These are phyloP conservation scores for Suillus variegatus DNA, from an alignment of 768 basidiomycete genomes.

Conservation along the genomic window DNA sequence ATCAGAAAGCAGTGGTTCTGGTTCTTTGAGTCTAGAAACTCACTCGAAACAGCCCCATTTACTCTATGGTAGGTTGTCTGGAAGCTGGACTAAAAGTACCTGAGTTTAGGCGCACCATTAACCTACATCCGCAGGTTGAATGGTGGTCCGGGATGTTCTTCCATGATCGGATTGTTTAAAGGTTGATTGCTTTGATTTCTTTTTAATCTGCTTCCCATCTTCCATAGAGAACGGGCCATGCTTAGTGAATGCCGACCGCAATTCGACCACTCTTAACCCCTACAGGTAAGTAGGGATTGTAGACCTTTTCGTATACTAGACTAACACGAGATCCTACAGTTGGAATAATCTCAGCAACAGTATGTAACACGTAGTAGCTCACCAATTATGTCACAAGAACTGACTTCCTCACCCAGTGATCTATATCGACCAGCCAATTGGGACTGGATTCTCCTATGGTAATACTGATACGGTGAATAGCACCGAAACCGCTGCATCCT, in stretches of 20 bases:
- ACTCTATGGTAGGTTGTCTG: constrained; percentile 52
- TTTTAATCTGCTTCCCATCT: neutral
- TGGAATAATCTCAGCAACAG: constrained; percentile 74
- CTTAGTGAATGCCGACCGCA: constrained; percentile 52
- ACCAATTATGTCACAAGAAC: neutral
- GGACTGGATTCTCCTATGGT: constrained; percentile 65
- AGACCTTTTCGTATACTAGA: neutral
- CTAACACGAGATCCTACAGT: constrained; percentile 29
- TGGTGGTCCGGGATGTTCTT: constrained; percentile 63
- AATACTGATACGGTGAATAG: constrained; percentile 50
- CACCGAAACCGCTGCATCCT: constrained; percentile 51
- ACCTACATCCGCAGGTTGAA: constrained; percentile 42
- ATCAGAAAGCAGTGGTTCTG: constrained; percentile 62
- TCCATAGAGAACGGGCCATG: constrained; percentile 64
- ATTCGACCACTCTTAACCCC: constrained; percentile 56
- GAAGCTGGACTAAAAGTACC: neutral
- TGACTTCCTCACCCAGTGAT: constrained; percentile 46
- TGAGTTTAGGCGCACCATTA: neutral
- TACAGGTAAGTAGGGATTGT: constrained; percentile 44
- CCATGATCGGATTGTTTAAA: constrained; percentile 68
- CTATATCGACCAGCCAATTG: constrained; percentile 71
- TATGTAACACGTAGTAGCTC: constrained; percentile 29
- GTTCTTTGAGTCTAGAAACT: constrained; percentile 67
- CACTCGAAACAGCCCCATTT: constrained; percentile 63
- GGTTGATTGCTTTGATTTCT: constrained; percentile 29